Percentiles rank a stretch among this genome's conserved stretches.
phyloP scores from a whole-genome alignment of 495 filamentous ascomycete species.

The Talaromyces proteolyticus region DNA sequence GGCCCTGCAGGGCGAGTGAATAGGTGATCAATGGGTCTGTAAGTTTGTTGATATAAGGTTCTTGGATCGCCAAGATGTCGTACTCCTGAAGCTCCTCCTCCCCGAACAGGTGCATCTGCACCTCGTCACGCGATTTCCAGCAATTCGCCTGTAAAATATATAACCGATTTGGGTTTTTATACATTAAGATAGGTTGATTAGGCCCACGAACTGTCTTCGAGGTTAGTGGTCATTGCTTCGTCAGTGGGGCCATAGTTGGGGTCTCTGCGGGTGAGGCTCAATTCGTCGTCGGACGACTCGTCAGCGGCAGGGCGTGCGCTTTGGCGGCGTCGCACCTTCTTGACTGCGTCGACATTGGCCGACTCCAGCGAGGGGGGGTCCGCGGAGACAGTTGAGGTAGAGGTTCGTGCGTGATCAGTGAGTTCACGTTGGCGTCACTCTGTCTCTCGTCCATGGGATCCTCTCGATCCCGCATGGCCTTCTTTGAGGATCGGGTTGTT shows the following conservation, averaged over 20 bases:
- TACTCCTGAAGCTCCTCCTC: background rate
- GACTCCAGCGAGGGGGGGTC: background rate
- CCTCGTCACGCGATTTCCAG: slow-evolving; percentile 1
- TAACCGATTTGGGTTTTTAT: background rate
- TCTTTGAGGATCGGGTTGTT: background rate
- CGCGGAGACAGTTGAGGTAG: background rate
- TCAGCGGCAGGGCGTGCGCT: background rate
- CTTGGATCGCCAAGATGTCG: background rate
- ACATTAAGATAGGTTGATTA: background rate
- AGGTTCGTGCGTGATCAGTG: background rate
- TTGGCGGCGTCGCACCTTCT: background rate
- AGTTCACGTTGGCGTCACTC: background rate
- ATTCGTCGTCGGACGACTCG: background rate
- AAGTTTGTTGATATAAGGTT: background rate
- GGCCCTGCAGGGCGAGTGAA: background rate
- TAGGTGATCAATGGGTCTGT: background rate
- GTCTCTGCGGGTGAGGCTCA: background rate
- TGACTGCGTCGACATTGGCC: background rate
- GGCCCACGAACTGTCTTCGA: no score
- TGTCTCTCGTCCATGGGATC: background rate
- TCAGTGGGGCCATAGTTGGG: background rate
- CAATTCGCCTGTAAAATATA: background rate
- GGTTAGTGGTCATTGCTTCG: background rate
- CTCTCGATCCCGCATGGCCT: background rate
- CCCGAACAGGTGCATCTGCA: background rate